Base-by-base conservation (phyloP, 192 early-diverging fungal genomes). In the Podila horticola region DNA sequence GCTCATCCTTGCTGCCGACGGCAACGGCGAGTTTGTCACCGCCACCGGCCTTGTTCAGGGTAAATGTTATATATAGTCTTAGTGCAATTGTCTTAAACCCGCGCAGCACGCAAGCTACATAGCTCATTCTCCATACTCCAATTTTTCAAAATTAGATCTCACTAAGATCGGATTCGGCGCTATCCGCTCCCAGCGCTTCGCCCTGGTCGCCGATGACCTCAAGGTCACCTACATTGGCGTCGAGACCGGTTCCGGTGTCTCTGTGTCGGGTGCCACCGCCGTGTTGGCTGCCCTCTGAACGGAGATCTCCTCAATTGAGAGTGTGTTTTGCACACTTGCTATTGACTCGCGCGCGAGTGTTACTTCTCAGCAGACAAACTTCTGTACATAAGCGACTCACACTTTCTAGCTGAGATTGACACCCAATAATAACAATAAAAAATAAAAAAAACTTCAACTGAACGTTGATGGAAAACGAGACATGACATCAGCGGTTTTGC, bases 1-100 rank as follows among this genome's bases (percentile, higher is more conserved):
- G 74, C 81, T 91, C 33, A 81, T 88, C 64, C 92, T 95, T 92
- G 89, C 92, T 64, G 90, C 92, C 36, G 94, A 95, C 74, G 93
- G 90, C 45, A 92, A 91, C 77, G 91, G 86, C 65, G 88, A 87
- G 22, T 92, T 93, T 49, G 85, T 87, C 28, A 79, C 79, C 28
- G 89, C 90, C n/a, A 85, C 94, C 11, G 94, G 94, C 34, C 85
- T 95, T 38, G 76, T 62, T 28, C 85, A 87, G 55, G 77, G 77
- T 81, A 73, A 73, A 65, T 9, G 20, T 26, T 55, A 10, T 4
- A 22, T 4, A 5, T 22, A 5, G 17, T 7, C 50, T n/a, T 52
- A n/a, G 2, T 55, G 41, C 3, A 15, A 12, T 17, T 45, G 34
- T 17, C 41, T 45, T 3, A 45, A 12, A 17, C 13, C 41, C 41